Base-by-base conservation (phyloP, 306 rosid genomes). In the Quercus bicolor region DNA sequence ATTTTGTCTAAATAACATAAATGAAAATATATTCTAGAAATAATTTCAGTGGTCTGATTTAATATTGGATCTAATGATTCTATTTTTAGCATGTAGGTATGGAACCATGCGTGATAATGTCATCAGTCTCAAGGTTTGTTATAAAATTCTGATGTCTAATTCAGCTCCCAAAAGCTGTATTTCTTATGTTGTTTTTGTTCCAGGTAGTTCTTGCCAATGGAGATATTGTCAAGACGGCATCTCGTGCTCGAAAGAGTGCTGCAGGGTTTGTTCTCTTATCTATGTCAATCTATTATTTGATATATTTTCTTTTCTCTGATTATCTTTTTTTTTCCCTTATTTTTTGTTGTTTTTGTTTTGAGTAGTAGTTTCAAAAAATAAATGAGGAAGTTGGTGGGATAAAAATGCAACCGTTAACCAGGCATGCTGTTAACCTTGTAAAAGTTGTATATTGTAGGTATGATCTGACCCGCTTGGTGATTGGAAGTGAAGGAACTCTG, bases 91-190 rank as follows among this genome's bases (percentile, higher is more conserved):
- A 60, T 88, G 89, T 82, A 95, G 98, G 92, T 95, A 92, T 72
- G 98, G 98, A 81, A 95, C 98, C 71, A 95, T 95, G 98, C 97
- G 98, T 59, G 98, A 92, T 75, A 95, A 95, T 77, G 98, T 91
- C 87, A 90, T 92, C 84, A 87, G 82, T 83, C 92, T 95, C 76
- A 92, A 90, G 93, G 97, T 92, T 76, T 82, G 94, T 64, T 48
- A 40, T 54, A 76, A 76, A 65, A 23, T 68, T 56, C 57, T 70
- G 68, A 81, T 75, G 57, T 61, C 59, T 60, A 43, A 57, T 73
- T 57, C 66, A 71, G 65, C 61, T 66, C 70, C 75, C 72, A 61
- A 66, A 48, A 75, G 54, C 34, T 73, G 31, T 81, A 70, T 77
- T 85, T 77, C 81, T 78, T 37, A 79, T 74, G 48, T 45, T 83